Conservation (phyloP, 2,329 filamentous ascomycete species). For the Phoma sp. region DNA sequence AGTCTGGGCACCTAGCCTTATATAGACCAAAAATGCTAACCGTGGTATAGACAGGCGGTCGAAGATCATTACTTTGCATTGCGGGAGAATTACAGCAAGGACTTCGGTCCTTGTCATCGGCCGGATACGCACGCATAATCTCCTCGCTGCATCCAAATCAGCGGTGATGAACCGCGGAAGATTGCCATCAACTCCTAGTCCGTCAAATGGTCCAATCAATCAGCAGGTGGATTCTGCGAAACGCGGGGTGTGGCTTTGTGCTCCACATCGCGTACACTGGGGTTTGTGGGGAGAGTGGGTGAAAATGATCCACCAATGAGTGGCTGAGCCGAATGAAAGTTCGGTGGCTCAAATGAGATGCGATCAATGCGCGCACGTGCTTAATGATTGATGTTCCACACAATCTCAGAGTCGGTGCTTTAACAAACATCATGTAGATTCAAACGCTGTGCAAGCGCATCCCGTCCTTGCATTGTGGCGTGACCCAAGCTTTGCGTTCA, state of each 20-base stretch:
- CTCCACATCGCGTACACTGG: constrained; percentile 9
- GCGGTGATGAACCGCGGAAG: constrained; percentile 3
- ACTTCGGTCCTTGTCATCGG: background rate
- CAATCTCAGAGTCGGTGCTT: background rate
- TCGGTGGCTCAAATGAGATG: background rate
- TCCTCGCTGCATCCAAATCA: constrained; percentile 1
- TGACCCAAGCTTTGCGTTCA: constrained; percentile 6
- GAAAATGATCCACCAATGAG: constrained; percentile 31
- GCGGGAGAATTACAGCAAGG: constrained; percentile 7
- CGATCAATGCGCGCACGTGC: background rate
- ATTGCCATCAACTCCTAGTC: background rate
- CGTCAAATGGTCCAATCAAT: constrained; percentile 9
- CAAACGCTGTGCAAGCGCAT: background rate
- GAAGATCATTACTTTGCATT: background rate
- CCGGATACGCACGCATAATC: constrained; percentile 3
- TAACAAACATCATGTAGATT: background rate
- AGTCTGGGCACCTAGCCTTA: constrained; percentile 4
- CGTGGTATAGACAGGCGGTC: too few species aligned
- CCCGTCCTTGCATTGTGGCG: constrained; percentile 9
- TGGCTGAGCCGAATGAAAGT: background rate
- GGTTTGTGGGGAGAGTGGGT: constrained; percentile 23
- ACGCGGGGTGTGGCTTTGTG: constrained; percentile 23
- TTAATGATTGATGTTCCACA: too few species aligned
- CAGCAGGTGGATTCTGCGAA: constrained; percentile 1
- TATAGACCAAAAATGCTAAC: background rate